Conservation (phyloP, 2,329 filamentous ascomycete genomes). For the Monilinia vaccinii-corymbosi region DNA sequence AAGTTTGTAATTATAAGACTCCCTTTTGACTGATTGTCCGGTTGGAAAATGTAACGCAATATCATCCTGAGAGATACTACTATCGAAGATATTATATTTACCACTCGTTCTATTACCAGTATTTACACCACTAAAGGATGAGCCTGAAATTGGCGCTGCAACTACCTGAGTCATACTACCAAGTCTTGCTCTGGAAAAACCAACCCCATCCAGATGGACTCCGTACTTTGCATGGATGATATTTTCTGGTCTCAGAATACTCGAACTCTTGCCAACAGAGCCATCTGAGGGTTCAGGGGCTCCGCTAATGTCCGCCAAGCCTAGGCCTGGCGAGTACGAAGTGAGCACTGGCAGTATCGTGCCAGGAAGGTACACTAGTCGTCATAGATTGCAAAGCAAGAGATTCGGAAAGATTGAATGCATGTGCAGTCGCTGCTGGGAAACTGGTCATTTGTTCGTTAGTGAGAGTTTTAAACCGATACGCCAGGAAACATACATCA, state of each 20-base stretch:
- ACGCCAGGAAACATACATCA: conserved; percentile 26
- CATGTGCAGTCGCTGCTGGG: conserved; percentile 34
- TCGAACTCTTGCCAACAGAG: conserved; percentile 25
- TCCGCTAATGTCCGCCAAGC: conserved; percentile 40
- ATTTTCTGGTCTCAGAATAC: conserved; percentile 25
- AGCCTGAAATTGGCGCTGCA: conserved; percentile 31
- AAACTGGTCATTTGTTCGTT: conserved; percentile 18
- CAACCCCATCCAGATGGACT: conserved; percentile 33
- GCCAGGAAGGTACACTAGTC: conserved; percentile 39
- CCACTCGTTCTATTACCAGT: conserved; percentile 33
- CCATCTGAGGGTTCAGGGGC: conserved; percentile 41
- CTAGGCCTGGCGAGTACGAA: conserved; percentile 39
- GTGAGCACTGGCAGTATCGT: conserved; percentile 41
- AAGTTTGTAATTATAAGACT: too few species aligned
- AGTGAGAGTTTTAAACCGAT: neutral
- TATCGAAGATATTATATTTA: conserved; percentile 31
- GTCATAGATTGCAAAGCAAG: conserved; percentile 37
- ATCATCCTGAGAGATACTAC: conserved; percentile 35
- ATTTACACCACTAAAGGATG: conserved; percentile 35
- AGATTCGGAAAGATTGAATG: conserved; percentile 34
- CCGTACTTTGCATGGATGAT: conserved; percentile 35
- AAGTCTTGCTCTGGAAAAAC: conserved; percentile 34
- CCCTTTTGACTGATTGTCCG: conserved; percentile 30
- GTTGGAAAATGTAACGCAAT: conserved; percentile 36
- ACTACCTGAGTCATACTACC: conserved; percentile 38